These are phyloP conservation scores for Leishmania martiniquensis DNA, from an alignment of 208 protist genomes.

Conservation along the genomic window DNA sequence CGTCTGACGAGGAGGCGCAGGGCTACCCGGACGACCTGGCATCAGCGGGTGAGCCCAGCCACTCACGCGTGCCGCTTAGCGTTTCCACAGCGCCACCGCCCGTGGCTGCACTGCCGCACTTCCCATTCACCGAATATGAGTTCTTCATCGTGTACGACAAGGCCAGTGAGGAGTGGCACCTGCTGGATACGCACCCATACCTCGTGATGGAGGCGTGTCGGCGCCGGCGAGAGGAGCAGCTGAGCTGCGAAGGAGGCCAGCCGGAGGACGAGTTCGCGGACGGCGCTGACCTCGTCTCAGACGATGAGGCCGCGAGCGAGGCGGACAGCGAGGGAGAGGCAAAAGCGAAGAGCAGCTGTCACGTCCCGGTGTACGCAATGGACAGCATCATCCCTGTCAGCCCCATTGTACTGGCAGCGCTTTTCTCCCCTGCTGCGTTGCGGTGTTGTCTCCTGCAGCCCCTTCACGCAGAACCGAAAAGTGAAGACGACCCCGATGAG, in stretches of 20 bases:
- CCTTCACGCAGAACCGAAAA: not conserved
- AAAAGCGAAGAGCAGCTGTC: slow-evolving; percentile 10
- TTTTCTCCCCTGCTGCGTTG: slow-evolving; percentile 59
- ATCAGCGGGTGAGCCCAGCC: not conserved
- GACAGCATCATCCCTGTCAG: slow-evolving; percentile 58
- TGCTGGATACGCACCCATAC: slow-evolving; percentile 58
- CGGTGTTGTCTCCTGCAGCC: slow-evolving; percentile 67
- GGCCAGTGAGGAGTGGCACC: slow-evolving; percentile 45
- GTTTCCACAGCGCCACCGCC: slow-evolving; percentile 21
- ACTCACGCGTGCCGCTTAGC: slow-evolving; percentile 7
- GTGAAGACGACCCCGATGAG: not conserved
- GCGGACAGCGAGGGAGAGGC: slow-evolving; percentile 25
- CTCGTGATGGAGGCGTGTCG: slow-evolving; percentile 37
- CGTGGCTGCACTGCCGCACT: slow-evolving; percentile 28
- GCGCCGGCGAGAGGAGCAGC: slow-evolving; percentile 31
- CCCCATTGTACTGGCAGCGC: slow-evolving; percentile 66
- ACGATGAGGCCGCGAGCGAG: slow-evolving; percentile 27
- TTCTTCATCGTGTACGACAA: slow-evolving; percentile 52
- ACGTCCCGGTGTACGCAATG: slow-evolving; percentile 37
- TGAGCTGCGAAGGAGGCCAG: not conserved
- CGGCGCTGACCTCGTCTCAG: slow-evolving; percentile 1
- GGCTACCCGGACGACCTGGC: not conserved
- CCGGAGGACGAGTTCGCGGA: not conserved
- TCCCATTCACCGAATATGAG: slow-evolving; percentile 32
- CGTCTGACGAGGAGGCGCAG: not conserved